Conservation (phyloP, 768 basidiomycete species). For the Leccinum rimulosum region DNA sequence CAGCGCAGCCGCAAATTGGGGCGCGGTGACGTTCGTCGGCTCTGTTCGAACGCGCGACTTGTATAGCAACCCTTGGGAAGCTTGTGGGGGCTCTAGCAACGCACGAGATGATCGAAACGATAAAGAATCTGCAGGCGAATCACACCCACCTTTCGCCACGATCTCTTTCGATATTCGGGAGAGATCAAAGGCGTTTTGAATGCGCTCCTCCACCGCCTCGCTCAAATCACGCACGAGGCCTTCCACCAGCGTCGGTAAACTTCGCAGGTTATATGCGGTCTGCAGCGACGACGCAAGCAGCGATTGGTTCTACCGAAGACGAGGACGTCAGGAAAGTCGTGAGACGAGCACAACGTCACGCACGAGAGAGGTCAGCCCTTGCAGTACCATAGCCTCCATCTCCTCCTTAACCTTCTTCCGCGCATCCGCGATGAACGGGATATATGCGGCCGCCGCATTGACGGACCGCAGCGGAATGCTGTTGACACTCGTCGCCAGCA, state of each 20-base stretch:
- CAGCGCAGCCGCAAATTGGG: constrained; percentile 73
- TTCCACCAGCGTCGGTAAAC: constrained; percentile 80
- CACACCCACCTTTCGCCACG: constrained; percentile 61
- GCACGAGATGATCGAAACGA: background rate
- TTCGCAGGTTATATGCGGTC: constrained; percentile 89
- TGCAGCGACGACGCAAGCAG: constrained; percentile 91
- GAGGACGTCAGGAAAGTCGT: background rate
- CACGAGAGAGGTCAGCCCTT: constrained; percentile 75
- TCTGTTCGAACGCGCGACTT: constrained; percentile 86
- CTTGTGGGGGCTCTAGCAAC: constrained; percentile 19
- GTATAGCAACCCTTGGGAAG: constrained; percentile 52
- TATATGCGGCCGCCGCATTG: constrained; percentile 63
- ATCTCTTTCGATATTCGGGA: constrained; percentile 84
- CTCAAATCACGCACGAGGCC: constrained; percentile 76
- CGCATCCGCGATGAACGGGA: constrained; percentile 70
- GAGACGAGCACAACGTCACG: constrained; percentile 25
- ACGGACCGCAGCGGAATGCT: constrained; percentile 70
- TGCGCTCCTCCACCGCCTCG: constrained; percentile 78
- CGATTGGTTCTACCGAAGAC: constrained; percentile 69
- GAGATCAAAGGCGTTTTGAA: constrained; percentile 83
- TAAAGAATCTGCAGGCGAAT: background rate
- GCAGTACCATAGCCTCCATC: constrained; percentile 90
- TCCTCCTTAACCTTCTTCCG: constrained; percentile 69
- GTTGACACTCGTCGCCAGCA: constrained; percentile 17
- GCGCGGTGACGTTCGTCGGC: constrained; percentile 83